These are phyloP conservation scores for Letharia lupina DNA, from an alignment of 495 filamentous ascomycete species.

Conservation along the genomic window DNA sequence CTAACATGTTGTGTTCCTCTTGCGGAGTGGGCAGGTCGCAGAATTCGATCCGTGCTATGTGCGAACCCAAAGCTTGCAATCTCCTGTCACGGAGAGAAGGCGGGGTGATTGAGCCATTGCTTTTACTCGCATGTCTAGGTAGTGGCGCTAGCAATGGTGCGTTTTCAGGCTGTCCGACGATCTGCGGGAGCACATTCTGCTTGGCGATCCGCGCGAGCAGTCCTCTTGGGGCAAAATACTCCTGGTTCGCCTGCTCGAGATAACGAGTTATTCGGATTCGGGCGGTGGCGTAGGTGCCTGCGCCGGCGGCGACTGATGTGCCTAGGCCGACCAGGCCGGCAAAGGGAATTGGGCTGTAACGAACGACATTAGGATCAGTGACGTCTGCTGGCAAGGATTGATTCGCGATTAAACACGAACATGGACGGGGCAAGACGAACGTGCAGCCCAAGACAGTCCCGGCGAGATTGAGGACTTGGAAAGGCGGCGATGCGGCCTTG, in stretches of 20 bases:
- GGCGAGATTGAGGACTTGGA: not conserved
- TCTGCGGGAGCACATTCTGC: slow-evolving; percentile 32
- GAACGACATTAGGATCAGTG: not conserved
- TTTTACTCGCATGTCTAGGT: not conserved
- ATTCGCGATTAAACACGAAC: too few species aligned
- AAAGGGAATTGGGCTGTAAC: not conserved
- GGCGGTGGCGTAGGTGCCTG: not conserved
- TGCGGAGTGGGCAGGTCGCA: not conserved
- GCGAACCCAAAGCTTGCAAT: not conserved
- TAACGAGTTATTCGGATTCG: not conserved
- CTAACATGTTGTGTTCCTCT: not conserved
- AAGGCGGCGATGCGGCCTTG: not conserved
- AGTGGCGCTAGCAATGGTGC: not conserved
- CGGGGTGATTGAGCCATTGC: not conserved
- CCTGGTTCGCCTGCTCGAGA: not conserved
- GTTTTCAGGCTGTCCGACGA: not conserved
- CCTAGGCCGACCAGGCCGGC: not conserved
- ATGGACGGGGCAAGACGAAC: not conserved
- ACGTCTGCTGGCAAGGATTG: not conserved
- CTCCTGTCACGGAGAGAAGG: not conserved
- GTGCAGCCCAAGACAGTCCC: not conserved
- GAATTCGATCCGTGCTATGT: not conserved
- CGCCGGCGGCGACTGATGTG: not conserved
- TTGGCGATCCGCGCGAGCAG: slow-evolving; percentile 36
- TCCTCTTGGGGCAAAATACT: not conserved